These are phyloP conservation scores for Nemania diffusa DNA, from an alignment of 2,329 filamentous ascomycete genomes.

Conservation along the genomic window DNA sequence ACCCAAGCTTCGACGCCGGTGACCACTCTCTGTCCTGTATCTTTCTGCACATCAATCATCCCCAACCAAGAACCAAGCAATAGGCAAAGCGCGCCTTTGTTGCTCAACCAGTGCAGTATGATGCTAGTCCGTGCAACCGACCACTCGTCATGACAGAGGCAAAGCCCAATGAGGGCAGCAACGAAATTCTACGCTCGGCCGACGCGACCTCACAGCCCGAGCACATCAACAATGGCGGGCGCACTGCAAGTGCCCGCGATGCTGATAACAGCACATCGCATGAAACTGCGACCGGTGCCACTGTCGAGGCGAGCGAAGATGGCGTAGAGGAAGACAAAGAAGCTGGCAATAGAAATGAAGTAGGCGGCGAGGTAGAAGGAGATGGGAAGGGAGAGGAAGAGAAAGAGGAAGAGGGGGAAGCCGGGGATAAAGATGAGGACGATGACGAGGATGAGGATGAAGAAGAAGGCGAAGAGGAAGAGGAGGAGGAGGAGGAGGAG, in stretches of 20 bases:
- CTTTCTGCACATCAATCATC: background rate
- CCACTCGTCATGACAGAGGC: slow-evolving; percentile 56
- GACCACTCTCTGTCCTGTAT: background rate
- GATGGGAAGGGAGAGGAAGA: slow-evolving; percentile 79
- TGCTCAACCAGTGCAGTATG: slow-evolving; percentile 40
- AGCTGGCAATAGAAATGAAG: slow-evolving; percentile 59
- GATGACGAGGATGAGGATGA: too few species aligned
- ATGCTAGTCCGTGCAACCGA: slow-evolving; percentile 39
- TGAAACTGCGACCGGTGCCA: slow-evolving; percentile 26
- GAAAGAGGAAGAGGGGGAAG: slow-evolving; percentile 43
- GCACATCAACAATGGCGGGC: background rate
- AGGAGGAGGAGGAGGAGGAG: slow-evolving; percentile 79
- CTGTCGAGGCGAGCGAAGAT: slow-evolving; percentile 25
- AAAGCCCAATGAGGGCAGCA: slow-evolving; percentile 50
- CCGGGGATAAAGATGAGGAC: slow-evolving; percentile 56
- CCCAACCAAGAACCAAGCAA: slow-evolving; percentile 6
- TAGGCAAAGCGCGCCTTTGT: slow-evolving; percentile 14
- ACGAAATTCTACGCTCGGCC: slow-evolving; percentile 32
- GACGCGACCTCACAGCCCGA: slow-evolving; percentile 16
- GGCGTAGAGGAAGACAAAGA: slow-evolving; percentile 53
- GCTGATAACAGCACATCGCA: background rate
- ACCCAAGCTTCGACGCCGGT: slow-evolving; percentile 9
- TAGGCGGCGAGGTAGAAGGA: slow-evolving; percentile 64
- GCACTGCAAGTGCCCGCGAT: slow-evolving; percentile 30
- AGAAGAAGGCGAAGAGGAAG: slow-evolving; percentile 67